Evolutionary conservation across 305 asterid genomes (phyloP).

Genomic region (Fraxinus paxiana): DNA sequence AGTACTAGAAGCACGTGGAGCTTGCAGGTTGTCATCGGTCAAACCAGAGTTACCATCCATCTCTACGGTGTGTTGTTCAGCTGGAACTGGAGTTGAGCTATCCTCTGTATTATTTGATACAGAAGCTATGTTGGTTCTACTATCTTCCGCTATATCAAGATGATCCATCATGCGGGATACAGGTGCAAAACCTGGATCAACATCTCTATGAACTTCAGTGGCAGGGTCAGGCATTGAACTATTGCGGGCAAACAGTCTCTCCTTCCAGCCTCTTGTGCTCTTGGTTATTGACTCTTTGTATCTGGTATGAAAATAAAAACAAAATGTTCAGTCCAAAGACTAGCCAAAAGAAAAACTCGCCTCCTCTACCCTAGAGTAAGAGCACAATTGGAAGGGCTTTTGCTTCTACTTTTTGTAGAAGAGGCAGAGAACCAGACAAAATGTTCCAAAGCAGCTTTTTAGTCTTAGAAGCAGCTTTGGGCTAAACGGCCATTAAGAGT

Average conservation of each 20-base stretch:
- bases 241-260: slow-evolving; percentile 69
- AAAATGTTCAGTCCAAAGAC: slow-evolving; percentile 14
- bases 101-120: slow-evolving; percentile 25
- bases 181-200: slow-evolving; percentile 30
- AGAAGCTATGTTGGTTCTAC: slow-evolving; percentile 11
- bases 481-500: not conserved
- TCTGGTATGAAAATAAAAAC: slow-evolving; percentile 29
- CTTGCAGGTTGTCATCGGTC: slow-evolving; percentile 28
- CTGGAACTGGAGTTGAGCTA: slow-evolving; percentile 23
- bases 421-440: not conserved
- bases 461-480: not conserved
- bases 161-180: slow-evolving; percentile 33
- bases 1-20: slow-evolving; percentile 53
- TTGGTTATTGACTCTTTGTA: slow-evolving; percentile 81
- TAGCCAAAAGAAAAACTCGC: not conserved
- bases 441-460: not conserved
- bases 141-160: slow-evolving; percentile 28
- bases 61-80: slow-evolving; percentile 29
- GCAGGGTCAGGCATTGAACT: slow-evolving; percentile 28
- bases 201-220: slow-evolving; percentile 45
- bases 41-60: slow-evolving; percentile 29
- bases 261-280: slow-evolving; percentile 93
- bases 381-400: not conserved
- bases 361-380: not conserved
- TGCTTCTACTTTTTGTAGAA: not conserved